These are phyloP conservation scores for Crithidia mellificae DNA, from an alignment of 208 protist genomes.

Conservation along the genomic window DNA sequence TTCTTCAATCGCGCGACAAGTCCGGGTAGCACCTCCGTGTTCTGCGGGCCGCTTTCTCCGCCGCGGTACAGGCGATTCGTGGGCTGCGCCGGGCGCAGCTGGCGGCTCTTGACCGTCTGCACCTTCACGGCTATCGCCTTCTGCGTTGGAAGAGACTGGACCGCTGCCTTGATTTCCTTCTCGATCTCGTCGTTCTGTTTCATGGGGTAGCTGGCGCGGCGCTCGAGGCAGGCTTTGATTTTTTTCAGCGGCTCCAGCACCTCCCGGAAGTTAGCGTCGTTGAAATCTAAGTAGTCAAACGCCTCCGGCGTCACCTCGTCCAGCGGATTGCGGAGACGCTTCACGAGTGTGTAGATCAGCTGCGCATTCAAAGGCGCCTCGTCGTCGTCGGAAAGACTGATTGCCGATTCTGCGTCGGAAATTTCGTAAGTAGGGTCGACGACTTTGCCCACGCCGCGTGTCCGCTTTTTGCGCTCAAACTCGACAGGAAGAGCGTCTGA, in stretches of 20 bases:
- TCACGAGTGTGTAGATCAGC: slow-evolving; percentile 42
- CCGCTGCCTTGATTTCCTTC: slow-evolving; percentile 36
- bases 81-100: slow-evolving; percentile 18
- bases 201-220: slow-evolving; percentile 43
- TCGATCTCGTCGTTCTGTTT: slow-evolving; percentile 15
- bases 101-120: slow-evolving; percentile 31
- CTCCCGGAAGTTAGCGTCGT: slow-evolving; percentile 53
- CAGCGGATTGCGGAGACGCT: slow-evolving; percentile 30
- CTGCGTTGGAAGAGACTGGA: slow-evolving; percentile 41
- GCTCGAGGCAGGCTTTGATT: slow-evolving; percentile 43
- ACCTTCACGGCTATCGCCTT: slow-evolving; percentile 41
- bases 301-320: slow-evolving; percentile 40
- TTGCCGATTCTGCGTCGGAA: slow-evolving; percentile 17
- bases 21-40: slow-evolving; percentile 39
- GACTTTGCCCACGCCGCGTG: slow-evolving; percentile 18
- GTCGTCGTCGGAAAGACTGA: slow-evolving; percentile 32
- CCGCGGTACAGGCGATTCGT: slow-evolving; percentile 4
- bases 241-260: slow-evolving; percentile 41
- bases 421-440: slow-evolving; percentile 12
- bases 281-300: slow-evolving; percentile 50
- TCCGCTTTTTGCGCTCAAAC: slow-evolving; percentile 28
- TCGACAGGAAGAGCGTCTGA: slow-evolving; percentile 18
- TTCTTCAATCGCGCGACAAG: slow-evolving; percentile 39
- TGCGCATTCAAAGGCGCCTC: slow-evolving; percentile 52
- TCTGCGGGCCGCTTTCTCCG: slow-evolving; percentile 20